Evolutionary conservation across 1,284 basidiomycete species (phyloP), one percentile per base, ranked within the genome.

Genomic region (Earliella scabrosa): DNA sequence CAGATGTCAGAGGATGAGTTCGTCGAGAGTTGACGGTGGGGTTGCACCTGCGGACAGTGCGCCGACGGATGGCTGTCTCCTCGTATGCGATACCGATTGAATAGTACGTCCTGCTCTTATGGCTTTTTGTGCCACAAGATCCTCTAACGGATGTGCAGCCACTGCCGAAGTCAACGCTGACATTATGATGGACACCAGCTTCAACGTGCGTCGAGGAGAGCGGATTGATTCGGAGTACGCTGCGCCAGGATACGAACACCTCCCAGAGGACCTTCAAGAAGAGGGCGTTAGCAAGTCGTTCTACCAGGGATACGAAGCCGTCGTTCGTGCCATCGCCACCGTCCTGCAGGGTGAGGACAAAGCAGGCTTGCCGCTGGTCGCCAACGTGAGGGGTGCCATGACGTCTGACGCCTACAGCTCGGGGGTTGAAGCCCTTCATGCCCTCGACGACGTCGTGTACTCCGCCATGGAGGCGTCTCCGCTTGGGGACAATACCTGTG

Each of bases 51-150:
- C 34, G 59, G 56, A 20, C 34, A 50, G 21, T 66, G 63, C 31
- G 26, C 44, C 2, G 54, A 46, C 7, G 63, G 65, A 16, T 66
- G 65, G 63, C 39, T 66, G 9, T 63, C 63, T n/a, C 61, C 61
- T 18, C 56, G 59, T 6, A 65, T 66, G 65, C 47, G 51, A n/a
- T 61, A 45, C 16, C 52, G 52, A 7, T 43, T 52, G 18, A 18
- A 34, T n/a, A 21, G 45, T 54, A 10, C 27, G 31, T 34, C 38
- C 18, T n/a, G n/a, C n/a, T n/a, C n/a, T 27, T 10, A 11, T 14
- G 47, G n/a, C 10, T 14, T 16, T 1, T 29, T 9, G 39, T 20
- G 13, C 3, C 23, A 26, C 16, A 39, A 26, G 23, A 18, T n/a
- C n/a, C n/a, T n/a, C n/a, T n/a, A n/a, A n/a, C n/a, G n/a, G 8